phyloP scores from a whole-genome alignment of 2,329 filamentous ascomycete species.

The Diatrype stigma region DNA sequence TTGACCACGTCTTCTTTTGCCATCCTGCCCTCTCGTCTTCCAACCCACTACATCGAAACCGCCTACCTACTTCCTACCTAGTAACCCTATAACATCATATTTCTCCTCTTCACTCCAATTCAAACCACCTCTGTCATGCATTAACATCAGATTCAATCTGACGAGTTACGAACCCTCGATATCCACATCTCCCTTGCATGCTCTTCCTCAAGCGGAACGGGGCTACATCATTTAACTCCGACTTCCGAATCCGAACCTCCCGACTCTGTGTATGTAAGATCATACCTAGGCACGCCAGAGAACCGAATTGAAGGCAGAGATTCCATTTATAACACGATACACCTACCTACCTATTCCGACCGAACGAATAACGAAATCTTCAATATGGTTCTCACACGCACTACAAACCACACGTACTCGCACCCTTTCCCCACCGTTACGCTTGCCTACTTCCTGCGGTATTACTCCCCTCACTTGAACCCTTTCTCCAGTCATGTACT shows the following conservation, averaged over 20 bases:
- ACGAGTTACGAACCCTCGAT: too few relatives aligned
- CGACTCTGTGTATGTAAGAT: background rate
- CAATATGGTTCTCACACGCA: constrained; percentile 60
- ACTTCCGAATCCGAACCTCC: too few relatives aligned
- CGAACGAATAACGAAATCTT: constrained; percentile 4
- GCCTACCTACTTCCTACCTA: too few relatives aligned
- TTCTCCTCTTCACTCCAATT: too few relatives aligned
- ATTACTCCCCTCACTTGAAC: constrained; percentile 67
- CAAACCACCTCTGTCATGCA: too few relatives aligned
- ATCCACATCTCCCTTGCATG: too few relatives aligned
- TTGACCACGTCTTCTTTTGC: background rate
- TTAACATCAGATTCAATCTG: too few relatives aligned
- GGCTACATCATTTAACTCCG: too few relatives aligned
- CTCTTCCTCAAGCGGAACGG: too few relatives aligned
- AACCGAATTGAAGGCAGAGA: background rate
- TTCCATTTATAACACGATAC: background rate
- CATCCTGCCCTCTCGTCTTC: background rate
- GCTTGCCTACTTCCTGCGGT: constrained; percentile 84
- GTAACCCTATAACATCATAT: too few relatives aligned
- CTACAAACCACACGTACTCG: constrained; percentile 67
- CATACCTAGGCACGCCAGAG: background rate
- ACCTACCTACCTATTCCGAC: background rate
- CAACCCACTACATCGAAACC: background rate
- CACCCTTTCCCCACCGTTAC: constrained; percentile 83
- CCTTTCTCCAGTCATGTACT: constrained; percentile 79